Conservation (phyloP, 116 monocot genomes). For the Dioscorea cayenensis region DNA sequence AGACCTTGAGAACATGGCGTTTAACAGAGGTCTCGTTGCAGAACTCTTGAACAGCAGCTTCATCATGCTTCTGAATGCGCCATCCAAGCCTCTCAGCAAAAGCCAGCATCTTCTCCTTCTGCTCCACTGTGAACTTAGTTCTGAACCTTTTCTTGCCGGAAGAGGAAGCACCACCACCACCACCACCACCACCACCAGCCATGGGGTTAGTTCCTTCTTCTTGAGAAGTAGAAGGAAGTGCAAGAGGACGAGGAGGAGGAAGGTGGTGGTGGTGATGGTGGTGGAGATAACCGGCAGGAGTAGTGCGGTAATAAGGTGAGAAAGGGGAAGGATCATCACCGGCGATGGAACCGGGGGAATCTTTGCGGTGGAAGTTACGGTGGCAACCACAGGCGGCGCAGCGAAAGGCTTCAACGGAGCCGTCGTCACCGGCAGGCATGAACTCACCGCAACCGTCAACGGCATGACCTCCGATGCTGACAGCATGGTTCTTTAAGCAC, state of each 20-base stretch:
- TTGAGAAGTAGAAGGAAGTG: slow-evolving; percentile 73
- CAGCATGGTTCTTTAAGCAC: slow-evolving; percentile 81
- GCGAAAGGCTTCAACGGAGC: slow-evolving; percentile 59
- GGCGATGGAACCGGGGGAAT: slow-evolving; percentile 1
- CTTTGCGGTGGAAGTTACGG: slow-evolving; percentile 91
- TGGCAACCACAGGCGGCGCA: slow-evolving; percentile 89
- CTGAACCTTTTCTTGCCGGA: slow-evolving; percentile 73
- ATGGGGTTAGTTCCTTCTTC: slow-evolving; percentile 41
- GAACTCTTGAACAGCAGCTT: slow-evolving; percentile 81
- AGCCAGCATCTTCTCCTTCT: slow-evolving; percentile 98
- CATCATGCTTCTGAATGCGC: slow-evolving; percentile 96
- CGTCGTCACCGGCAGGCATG: slow-evolving; percentile 64
- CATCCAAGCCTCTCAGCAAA: slow-evolving; percentile 86
- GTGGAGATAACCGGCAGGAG: slow-evolving; percentile 51
- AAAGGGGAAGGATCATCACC: slow-evolving; percentile 23
- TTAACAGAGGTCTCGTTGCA: slow-evolving; percentile 72
- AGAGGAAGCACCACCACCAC: neutral
- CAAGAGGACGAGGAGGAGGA: slow-evolving; percentile 30
- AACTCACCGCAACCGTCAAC: slow-evolving; percentile 89
- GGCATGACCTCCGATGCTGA: slow-evolving; percentile 72
- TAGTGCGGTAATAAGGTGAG: slow-evolving; percentile 65
- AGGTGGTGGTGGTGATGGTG: slow-evolving; percentile 17
- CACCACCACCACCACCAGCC: slow-evolving; percentile 7
- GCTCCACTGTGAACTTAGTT: slow-evolving; percentile 90
- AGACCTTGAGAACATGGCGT: slow-evolving; percentile 88